Evolutionary conservation across 2,329 filamentous ascomycete species (phyloP), one percentile per base, ranked within the genome.

Genomic region (Didymellaceae sp.): DNA sequence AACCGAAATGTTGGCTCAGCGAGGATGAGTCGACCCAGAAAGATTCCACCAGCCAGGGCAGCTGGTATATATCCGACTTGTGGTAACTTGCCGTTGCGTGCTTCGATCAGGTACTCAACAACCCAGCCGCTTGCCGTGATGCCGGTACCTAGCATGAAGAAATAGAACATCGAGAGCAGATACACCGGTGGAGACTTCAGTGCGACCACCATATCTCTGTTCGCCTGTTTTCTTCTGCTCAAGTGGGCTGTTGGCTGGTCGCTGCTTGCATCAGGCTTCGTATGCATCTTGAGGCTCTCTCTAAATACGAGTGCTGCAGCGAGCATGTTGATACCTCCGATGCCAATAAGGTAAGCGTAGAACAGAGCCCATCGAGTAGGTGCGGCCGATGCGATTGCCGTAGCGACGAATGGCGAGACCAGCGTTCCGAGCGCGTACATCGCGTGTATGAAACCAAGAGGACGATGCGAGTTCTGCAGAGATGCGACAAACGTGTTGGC

Each of bases 391-490:
- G 61, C 63, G n/a, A 68, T 57, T 3, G 52, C 45, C 1, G 64
- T 66, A 7, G 63, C 65, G 2, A 67, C 77, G 37, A 87, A 82
- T 0, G 84, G 84, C 0, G 78, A 80, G 4, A 83, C 75, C 2
- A 87, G 74, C 37, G 80, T 81, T 0, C 85, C 84, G 0, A 80
- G 66, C 41, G 74, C 76, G 58, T 85, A 87, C 77, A 83, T 84
- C 7, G 83, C 85, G 54, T 87, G 85, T 13, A 87, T 85, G 45
- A 86, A 81, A 0, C 83, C 81, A 0, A 87, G 73, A 80, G 83
- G 86, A 4, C 83, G 73, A 61, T 87, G 83, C 0, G 83, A 80
- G 13, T 74, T 74, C 8, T 76, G 76, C 0, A 80, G 66, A 0
- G 77, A 74, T 0, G 80, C 77, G 0, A 86, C 83, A 49, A 83